Conservation (phyloP, 129 eudicot genomes). For the Solidago caesia region DNA sequence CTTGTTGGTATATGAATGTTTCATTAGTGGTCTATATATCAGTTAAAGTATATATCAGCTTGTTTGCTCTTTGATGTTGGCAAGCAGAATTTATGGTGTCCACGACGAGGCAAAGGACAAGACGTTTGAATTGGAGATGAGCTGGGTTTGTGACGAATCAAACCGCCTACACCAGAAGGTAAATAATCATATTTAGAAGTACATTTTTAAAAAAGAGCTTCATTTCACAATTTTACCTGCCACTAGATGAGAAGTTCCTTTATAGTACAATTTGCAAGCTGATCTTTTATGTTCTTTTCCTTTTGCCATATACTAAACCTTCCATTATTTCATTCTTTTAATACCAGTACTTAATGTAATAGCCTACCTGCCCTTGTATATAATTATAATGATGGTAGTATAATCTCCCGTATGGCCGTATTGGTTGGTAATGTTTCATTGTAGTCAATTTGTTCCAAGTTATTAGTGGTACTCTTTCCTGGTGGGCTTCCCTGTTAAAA, state of each 20-base stretch:
- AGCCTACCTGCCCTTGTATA: too few species aligned
- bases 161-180: conserved; percentile 98
- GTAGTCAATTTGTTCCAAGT: too few species aligned
- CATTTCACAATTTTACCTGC: too few species aligned
- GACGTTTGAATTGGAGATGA: conserved; percentile 94
- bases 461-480: too few species aligned
- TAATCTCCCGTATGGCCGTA: too few species aligned
- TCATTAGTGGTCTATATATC: background rate
- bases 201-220: background rate
- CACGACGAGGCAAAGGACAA: conserved; percentile 98
- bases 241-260: background rate
- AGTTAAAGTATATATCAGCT: conserved; percentile 6
- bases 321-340: too few species aligned
- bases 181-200: conserved; percentile 2
- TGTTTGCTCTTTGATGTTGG: conserved; percentile 16
- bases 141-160: conserved; percentile 98
- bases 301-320: too few species aligned
- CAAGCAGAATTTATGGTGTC: conserved; percentile 84
- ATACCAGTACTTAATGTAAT: too few species aligned
- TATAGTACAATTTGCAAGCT: background rate
- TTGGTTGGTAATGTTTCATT: too few species aligned
- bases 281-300: too few species aligned
- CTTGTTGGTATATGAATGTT: background rate
- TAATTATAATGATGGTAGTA: too few species aligned
- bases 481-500: too few species aligned